Base-by-base conservation (phyloP, 805 yeast species). In the Yamadazyma nakazawae region DNA sequence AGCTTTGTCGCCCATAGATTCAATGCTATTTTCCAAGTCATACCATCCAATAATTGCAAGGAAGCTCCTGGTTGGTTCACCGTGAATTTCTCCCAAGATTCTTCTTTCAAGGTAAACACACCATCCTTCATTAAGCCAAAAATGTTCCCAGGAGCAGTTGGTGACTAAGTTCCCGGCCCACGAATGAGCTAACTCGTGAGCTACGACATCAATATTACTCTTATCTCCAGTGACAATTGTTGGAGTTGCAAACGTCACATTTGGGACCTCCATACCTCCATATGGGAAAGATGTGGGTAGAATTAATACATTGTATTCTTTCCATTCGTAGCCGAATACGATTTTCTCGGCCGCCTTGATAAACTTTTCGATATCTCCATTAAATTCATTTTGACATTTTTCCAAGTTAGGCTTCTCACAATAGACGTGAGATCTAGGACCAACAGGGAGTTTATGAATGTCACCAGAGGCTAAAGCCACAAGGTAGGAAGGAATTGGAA, bases 71-170 rank as follows among this genome's bases (percentile, higher is more conserved):
- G 79, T 74, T 28, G 80, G 66, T 56, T 87, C 92, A 19, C 94
- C 96, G 59, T 88, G 88, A n/a, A 88, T 63, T 13, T 74, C 78
- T 14, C 87, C 96, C 25, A 81, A 70, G 49, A 90, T 89, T 57
- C 96, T 74, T 62, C 97, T 79, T 66, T 90, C 97, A 32, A 90
- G 66, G 63, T 90, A 90, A 34, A 90, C 96, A 5, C 96, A 89
- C 96, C 96, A 90, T 32, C 97, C 97, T 70, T 90, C 97, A 63
- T 90, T 90, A 54, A 90, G 77, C 94, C 96, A 90, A 64, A 90
- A 89, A 68, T 89, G 96, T 60, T 88, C 91, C 94, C 96, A 90
- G 0, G 94, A 85, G 57, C 85, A 81, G 64, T 88, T 90, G 25
- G 96, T 90, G 36, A 90, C 96, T 54, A 89, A 75, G 60, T 90